A percentile compares a stretch with the other conserved stretches of the same genome.
These are phyloP conservation scores for Candida glaebosa DNA, from an alignment of 805 yeast species.

Conservation along the genomic window DNA sequence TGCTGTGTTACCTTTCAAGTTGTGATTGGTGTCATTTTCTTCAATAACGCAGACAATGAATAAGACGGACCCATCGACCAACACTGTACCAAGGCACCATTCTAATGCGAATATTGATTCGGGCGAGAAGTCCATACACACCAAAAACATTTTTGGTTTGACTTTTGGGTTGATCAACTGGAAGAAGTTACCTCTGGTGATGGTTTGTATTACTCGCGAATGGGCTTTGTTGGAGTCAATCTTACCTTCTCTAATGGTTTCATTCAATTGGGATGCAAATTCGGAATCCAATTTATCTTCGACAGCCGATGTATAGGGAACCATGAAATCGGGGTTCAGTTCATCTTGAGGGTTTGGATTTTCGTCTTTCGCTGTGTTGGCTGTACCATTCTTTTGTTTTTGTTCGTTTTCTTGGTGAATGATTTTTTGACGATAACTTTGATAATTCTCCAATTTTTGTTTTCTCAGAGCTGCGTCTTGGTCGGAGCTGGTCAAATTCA, in stretches of 20 bases:
- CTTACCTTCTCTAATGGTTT: slow-evolving; percentile 51
- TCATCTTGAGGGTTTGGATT: not conserved
- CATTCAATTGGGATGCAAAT: slow-evolving; percentile 52
- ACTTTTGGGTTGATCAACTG: slow-evolving; percentile 42
- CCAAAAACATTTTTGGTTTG: slow-evolving; percentile 59
- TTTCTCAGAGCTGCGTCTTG: slow-evolving; percentile 48
- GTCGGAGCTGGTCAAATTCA: slow-evolving; percentile 41
- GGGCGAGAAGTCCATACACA: slow-evolving; percentile 79
- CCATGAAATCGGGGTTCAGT: slow-evolving; percentile 29
- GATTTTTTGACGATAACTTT: slow-evolving; percentile 54
- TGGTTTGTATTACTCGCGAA: slow-evolving; percentile 63
- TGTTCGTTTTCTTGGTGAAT: slow-evolving; percentile 52
- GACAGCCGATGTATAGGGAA: slow-evolving; percentile 67
- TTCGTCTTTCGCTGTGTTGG: slow-evolving; percentile 12
- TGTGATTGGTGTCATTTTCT: slow-evolving; percentile 41
- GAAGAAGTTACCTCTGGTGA: slow-evolving; percentile 67
- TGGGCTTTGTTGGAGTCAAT: slow-evolving; percentile 50
- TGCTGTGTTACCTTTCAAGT: slow-evolving; percentile 35
- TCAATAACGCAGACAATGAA: slow-evolving; percentile 65
- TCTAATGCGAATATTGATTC: slow-evolving; percentile 82
- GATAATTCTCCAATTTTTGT: slow-evolving; percentile 54
- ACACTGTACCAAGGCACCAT: slow-evolving; percentile 83
- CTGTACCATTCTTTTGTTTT: slow-evolving; percentile 10
- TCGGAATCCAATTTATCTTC: slow-evolving; percentile 64
- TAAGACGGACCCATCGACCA: slow-evolving; percentile 78